These are phyloP conservation scores for Colletotrichum nymphaeae DNA, from an alignment of 2,329 filamentous ascomycete species.

Conservation along the genomic window DNA sequence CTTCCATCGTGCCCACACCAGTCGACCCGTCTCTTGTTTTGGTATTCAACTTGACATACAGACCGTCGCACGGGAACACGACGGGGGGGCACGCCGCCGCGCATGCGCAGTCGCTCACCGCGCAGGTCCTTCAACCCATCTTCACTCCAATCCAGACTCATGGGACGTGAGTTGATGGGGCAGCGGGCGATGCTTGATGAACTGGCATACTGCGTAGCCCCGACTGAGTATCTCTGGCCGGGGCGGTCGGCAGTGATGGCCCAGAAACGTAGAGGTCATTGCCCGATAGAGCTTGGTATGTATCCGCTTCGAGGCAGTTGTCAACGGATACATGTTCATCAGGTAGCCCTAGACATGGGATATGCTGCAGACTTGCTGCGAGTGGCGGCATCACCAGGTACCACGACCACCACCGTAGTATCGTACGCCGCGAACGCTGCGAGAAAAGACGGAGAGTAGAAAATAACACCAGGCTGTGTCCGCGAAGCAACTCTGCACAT, in stretches of 20 bases:
- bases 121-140: conserved; percentile 6
- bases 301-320: conserved; percentile 22
- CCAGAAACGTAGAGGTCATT: conserved; percentile 16
- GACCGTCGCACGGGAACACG: conserved; percentile 26
- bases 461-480: neutral
- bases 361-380: conserved; percentile 23
- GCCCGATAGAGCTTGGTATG: conserved; percentile 24
- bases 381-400: conserved; percentile 6
- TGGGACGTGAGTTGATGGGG: conserved; percentile 30
- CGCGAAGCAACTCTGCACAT: conserved; percentile 7
- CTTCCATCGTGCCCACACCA: conserved; percentile 3
- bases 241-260: conserved; percentile 27
- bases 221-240: conserved; percentile 29
- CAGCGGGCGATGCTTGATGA: conserved; percentile 34
- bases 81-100: conserved; percentile 7
- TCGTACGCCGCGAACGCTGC: neutral
- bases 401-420: neutral
- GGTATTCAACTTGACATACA: conserved; percentile 21
- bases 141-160: conserved; percentile 28
- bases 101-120: conserved; percentile 6
- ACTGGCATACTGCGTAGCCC: conserved; percentile 27
- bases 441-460: neutral
- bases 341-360: conserved; percentile 21
- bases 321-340: conserved; percentile 4
- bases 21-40: conserved; percentile 7